Percentiles rank a stretch among this genome's conserved stretches.
Conservation (phyloP, 73 alveolate genomes). For the Symbiodinium pilosum region DNA sequence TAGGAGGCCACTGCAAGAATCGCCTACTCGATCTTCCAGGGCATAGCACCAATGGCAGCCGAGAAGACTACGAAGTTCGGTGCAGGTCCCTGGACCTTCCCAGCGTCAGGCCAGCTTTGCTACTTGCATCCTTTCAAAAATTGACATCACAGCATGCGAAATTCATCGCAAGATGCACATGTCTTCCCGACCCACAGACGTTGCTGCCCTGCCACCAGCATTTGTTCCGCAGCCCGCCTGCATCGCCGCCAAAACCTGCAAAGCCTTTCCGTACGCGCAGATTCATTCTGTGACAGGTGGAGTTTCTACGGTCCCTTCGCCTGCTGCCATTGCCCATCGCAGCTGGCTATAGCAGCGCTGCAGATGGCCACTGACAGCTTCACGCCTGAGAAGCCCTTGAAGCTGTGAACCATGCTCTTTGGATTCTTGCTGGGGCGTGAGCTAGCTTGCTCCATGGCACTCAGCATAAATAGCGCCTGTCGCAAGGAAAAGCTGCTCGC, state of each 20-base stretch:
- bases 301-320: neutral
- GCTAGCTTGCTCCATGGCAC: neutral
- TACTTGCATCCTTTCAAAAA: no score
- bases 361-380: neutral
- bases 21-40: no score
- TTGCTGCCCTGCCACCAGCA: neutral
- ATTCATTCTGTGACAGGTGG: neutral
- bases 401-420: neutral
- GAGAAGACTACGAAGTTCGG: neutral
- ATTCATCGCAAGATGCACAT: neutral
- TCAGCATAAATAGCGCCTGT: neutral
- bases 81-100: neutral
- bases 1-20: no score
- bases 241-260: neutral
- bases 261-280: neutral
- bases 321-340: constrained; percentile 5
- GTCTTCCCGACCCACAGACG: neutral
- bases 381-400: neutral
- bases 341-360: constrained; percentile 6
- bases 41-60: neutral
- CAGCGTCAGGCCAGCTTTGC: no score
- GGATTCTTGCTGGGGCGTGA: neutral
- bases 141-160: neutral
- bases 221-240: neutral
- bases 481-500: neutral